Evolutionary conservation across 2,329 filamentous ascomycete species (phyloP).

Genomic region (Phialophora macrospora): DNA sequence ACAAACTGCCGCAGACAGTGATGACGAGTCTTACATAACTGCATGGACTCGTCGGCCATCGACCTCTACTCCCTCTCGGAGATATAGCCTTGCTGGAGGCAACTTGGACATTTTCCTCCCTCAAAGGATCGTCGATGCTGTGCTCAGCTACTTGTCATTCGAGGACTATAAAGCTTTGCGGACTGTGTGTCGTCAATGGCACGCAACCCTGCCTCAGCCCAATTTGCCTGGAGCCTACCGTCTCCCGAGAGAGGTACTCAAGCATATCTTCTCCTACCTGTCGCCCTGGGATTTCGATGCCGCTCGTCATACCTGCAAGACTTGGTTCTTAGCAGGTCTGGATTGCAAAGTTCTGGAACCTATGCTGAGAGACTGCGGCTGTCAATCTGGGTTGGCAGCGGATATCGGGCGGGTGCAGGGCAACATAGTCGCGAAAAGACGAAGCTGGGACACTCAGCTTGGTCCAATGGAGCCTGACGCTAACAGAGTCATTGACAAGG

Average conservation of each 20-base stretch:
- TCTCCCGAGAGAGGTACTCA: constrained; percentile 55
- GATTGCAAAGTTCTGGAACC: constrained; percentile 55
- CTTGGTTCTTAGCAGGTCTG: constrained; percentile 65
- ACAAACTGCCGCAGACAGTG: constrained; percentile 6
- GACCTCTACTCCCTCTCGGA: background rate
- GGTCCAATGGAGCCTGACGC: constrained; percentile 3
- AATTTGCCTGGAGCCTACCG: constrained; percentile 29
- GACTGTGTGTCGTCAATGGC: constrained; percentile 36
- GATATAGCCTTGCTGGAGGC: constrained; percentile 7
- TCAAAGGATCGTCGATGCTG: constrained; percentile 17
- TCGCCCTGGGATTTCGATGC: constrained; percentile 62
- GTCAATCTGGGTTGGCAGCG: constrained; percentile 34
- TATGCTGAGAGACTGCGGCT: constrained; percentile 64
- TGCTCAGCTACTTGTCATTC: constrained; percentile 30
- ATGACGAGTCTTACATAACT: constrained; percentile 7
- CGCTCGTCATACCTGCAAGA: constrained; percentile 63
- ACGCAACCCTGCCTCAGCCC: constrained; percentile 27
- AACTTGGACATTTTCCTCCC: constrained; percentile 25
- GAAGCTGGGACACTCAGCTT: constrained; percentile 9
- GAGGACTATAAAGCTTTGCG: constrained; percentile 36
- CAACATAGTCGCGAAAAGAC: constrained; percentile 40
- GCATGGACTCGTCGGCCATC: constrained; percentile 11
- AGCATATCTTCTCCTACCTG: constrained; percentile 54
- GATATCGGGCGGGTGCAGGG: constrained; percentile 48
- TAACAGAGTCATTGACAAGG: constrained; percentile 27